These are phyloP conservation scores for Umbilicus rupestris DNA, from an alignment of 164 flowering plant genomes.

Conservation along the genomic window DNA sequence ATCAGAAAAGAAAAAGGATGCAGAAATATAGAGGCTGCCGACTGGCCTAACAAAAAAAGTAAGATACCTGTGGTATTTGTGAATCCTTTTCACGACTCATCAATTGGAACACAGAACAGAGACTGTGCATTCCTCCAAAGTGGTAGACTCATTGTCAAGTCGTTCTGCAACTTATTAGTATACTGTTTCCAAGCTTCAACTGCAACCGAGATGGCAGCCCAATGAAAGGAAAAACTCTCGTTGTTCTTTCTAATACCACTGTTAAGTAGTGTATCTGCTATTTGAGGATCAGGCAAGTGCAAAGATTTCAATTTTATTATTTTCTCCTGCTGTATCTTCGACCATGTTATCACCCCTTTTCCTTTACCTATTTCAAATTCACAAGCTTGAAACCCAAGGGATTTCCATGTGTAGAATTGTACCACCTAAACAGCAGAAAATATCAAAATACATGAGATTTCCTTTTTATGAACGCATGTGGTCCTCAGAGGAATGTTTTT, in stretches of 20 bases:
- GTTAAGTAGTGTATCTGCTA: constrained; percentile 26
- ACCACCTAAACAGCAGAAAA: constrained; percentile 38
- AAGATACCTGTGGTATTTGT: not conserved
- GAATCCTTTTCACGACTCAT: not conserved
- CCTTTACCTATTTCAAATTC: constrained; percentile 6
- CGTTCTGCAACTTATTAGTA: constrained; percentile 22
- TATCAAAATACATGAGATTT: not conserved
- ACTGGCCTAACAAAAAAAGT: not conserved
- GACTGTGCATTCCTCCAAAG: constrained; percentile 45
- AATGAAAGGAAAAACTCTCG: constrained; percentile 18
- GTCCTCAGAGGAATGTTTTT: not conserved
- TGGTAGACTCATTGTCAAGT: constrained; percentile 34
- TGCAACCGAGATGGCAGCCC: constrained; percentile 36
- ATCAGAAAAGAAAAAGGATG: not conserved
- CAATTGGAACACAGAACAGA: constrained; percentile 28
- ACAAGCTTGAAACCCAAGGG: constrained; percentile 16
- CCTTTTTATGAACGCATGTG: not conserved
- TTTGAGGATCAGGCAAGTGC: constrained; percentile 27
- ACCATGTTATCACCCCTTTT: constrained; percentile 14
- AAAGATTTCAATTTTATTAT: constrained; percentile 15
- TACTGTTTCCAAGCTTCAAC: constrained; percentile 52
- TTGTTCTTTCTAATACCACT: not conserved
- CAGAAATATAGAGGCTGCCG: not conserved
- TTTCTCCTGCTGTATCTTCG: constrained; percentile 22
- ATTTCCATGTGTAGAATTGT: constrained; percentile 66